A percentile compares a stretch with the other conserved stretches of the same genome.
These are phyloP conservation scores for Xylaria nigripes DNA, from an alignment of 495 filamentous ascomycete genomes.

Conservation along the genomic window DNA sequence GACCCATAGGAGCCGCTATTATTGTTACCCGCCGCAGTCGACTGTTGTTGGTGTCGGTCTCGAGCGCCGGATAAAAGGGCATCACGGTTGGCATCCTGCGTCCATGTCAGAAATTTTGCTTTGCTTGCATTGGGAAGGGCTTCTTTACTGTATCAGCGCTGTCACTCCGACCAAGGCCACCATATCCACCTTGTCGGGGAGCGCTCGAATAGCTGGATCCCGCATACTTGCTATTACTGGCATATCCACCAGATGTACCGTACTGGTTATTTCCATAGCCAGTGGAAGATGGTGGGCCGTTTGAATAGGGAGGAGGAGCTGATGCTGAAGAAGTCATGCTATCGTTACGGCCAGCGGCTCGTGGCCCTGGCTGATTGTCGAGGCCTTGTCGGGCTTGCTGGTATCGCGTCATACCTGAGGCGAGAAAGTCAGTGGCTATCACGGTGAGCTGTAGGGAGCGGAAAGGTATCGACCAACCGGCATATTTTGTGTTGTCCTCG, in stretches of 20 bases:
- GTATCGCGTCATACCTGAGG: slow-evolving; percentile 25
- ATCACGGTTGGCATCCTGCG: slow-evolving; percentile 48
- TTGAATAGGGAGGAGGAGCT: slow-evolving; percentile 16
- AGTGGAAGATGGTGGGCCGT: slow-evolving; percentile 10
- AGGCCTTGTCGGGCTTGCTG: slow-evolving; percentile 29
- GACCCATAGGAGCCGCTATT: slow-evolving; percentile 18
- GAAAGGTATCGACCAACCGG: slow-evolving; percentile 12
- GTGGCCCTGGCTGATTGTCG: slow-evolving; percentile 31
- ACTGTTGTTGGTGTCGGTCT: slow-evolving; percentile 41
- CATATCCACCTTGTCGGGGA: slow-evolving; percentile 62
- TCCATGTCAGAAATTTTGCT: slow-evolving; percentile 11
- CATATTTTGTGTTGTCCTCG: slow-evolving; percentile 39
- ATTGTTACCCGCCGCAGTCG: not conserved
- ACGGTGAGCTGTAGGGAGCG: not conserved
- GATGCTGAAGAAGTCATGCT: slow-evolving; percentile 15
- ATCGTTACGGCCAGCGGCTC: slow-evolving; percentile 13
- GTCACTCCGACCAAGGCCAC: slow-evolving; percentile 52
- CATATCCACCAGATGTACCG: slow-evolving; percentile 57
- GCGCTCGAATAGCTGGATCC: slow-evolving; percentile 24
- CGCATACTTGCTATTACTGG: slow-evolving; percentile 51
- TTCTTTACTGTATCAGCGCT: slow-evolving; percentile 41
- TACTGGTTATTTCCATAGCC: slow-evolving; percentile 55
- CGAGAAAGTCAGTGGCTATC: not conserved
- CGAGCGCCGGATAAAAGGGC: slow-evolving; percentile 56
- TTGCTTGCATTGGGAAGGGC: not conserved